Percentiles rank a stretch among this genome's conserved stretches.
phyloP scores from a whole-genome alignment of 148 eudicot genomes.

The Camellia lanceoleosa region DNA sequence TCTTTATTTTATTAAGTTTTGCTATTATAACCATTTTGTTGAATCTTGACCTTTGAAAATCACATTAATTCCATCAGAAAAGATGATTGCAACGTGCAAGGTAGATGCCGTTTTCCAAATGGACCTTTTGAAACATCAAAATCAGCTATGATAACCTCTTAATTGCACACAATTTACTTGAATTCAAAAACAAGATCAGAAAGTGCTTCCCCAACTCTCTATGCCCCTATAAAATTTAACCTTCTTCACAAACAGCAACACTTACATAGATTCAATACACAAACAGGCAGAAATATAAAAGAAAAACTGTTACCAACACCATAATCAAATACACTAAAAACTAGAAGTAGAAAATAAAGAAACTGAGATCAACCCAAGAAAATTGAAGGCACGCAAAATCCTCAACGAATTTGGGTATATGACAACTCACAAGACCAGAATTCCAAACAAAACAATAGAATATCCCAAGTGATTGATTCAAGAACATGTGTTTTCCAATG shows the following conservation, averaged over 20 bases:
- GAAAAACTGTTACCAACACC: not conserved
- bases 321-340: not conserved
- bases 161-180: not conserved
- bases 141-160: not conserved
- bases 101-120: not conserved
- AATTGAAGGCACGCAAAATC: too few species aligned
- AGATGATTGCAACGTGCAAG: not conserved
- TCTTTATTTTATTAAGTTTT: too few species aligned
- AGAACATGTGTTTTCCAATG: too few species aligned
- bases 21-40: not conserved
- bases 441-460: too few species aligned
- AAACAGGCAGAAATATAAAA: not conserved
- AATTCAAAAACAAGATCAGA: not conserved
- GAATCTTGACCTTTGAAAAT: not conserved
- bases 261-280: not conserved
- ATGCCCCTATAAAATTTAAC: not conserved
- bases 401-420: too few species aligned
- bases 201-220: not conserved
- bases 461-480: too few species aligned
- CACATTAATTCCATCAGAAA: not conserved
- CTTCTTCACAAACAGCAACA: not conserved
- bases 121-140: not conserved
- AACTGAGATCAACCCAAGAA: too few species aligned
- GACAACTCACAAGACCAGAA: too few species aligned
- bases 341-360: too few species aligned